Evolutionary conservation across 2,329 filamentous ascomycete species (phyloP).

Genomic region (Phialemoniopsis sp.): DNA sequence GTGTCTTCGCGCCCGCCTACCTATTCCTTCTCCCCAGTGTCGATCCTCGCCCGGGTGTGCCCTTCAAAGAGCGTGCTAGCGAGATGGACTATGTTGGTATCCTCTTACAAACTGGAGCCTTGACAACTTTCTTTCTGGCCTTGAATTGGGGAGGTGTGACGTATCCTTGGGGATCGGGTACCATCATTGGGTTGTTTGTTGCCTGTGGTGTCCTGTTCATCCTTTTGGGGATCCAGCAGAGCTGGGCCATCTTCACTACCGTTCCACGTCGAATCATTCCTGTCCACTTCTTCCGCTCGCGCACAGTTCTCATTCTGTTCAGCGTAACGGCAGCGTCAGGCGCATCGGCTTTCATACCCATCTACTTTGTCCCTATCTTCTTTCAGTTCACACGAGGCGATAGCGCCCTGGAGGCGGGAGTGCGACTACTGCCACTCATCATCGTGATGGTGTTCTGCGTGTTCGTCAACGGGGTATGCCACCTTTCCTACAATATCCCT

Average conservation of each 20-base stretch:
- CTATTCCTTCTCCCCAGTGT: conserved; percentile 31
- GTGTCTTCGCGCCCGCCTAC: conserved; percentile 34
- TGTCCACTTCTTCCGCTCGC: conserved; percentile 33
- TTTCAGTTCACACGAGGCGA: conserved; percentile 43
- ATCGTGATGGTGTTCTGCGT: conserved; percentile 25
- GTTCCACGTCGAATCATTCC: conserved; percentile 36
- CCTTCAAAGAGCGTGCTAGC: conserved; percentile 15
- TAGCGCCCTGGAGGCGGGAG: conserved; percentile 24
- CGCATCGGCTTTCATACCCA: conserved; percentile 17
- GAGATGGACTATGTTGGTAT: conserved; percentile 39
- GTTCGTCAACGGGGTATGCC: conserved; percentile 26
- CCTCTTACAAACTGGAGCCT: conserved; percentile 32
- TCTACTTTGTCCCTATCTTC: conserved; percentile 49
- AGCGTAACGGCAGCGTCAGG: conserved; percentile 21
- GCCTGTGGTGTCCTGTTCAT: conserved; percentile 26
- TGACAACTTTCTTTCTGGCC: conserved; percentile 37
- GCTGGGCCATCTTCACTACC: conserved; percentile 33
- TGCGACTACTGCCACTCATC: conserved; percentile 35
- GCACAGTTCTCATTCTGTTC: conserved; percentile 35
- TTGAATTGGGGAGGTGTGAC: conserved; percentile 45
- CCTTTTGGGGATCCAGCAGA: conserved; percentile 41
- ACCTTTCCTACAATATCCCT: conserved; percentile 7
- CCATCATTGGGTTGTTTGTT: conserved; percentile 10
- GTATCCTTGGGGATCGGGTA: conserved; percentile 36
- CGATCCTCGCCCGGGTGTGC: conserved; percentile 10